Evolutionary conservation across 306 rosid genomes (phyloP).

Genomic region (Sophora flavescens): DNA sequence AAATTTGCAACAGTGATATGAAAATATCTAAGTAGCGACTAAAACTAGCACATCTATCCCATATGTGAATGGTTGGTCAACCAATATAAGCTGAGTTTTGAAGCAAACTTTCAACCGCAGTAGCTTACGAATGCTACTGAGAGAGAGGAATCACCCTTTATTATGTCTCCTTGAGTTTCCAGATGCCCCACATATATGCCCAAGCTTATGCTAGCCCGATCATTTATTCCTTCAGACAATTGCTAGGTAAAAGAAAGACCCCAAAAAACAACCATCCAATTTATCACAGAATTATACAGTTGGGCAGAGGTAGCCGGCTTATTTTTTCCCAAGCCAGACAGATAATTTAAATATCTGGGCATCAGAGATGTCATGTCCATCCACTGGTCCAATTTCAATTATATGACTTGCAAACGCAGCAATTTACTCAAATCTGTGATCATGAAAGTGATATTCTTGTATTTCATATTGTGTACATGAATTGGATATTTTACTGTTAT

Average conservation of each 20-base stretch:
- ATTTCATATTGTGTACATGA: slow-evolving; percentile 24
- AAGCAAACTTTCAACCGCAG: background rate
- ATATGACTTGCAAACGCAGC: slow-evolving; percentile 20
- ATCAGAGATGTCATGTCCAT: background rate
- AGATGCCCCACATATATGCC: background rate
- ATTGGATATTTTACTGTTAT: slow-evolving; percentile 5
- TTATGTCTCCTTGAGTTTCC: background rate
- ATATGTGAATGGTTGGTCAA: slow-evolving; percentile 7
- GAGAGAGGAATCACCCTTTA: background rate
- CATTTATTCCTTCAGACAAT: background rate
- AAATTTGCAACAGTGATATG: background rate
- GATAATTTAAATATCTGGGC: background rate
- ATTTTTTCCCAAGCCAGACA: background rate
- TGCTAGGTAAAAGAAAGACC: slow-evolving; percentile 13
- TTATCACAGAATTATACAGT: background rate
- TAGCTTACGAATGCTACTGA: slow-evolving; percentile 4
- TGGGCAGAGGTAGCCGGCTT: background rate
- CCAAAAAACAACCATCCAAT: background rate
- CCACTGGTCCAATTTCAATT: slow-evolving; percentile 15
- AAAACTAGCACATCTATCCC: slow-evolving; percentile 12
- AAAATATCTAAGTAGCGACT: background rate
- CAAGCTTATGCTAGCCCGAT: slow-evolving; percentile 19
- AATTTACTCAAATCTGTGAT: background rate
- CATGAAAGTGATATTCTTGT: slow-evolving; percentile 24
- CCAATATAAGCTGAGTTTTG: slow-evolving; percentile 3